Conservation (phyloP, 78 protist species). For the Paulinella micropora region DNA sequence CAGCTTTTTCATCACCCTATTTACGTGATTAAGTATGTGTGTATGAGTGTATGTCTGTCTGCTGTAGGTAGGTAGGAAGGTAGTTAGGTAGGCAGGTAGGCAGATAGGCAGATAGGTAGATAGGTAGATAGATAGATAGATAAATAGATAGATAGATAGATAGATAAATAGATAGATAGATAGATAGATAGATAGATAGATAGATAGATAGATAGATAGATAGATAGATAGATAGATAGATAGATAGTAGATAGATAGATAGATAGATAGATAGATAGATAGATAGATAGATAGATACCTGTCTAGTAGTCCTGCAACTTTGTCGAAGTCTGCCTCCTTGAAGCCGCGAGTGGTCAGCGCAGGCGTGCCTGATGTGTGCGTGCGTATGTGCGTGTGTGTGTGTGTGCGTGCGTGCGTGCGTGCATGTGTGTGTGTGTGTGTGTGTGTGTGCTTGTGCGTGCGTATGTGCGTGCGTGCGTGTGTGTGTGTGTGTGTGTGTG, state of each 20-base stretch:
- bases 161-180: not conserved
- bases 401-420: not conserved
- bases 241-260: not conserved
- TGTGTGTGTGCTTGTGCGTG: not conserved
- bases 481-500: not conserved
- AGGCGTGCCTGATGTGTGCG: slow-evolving; percentile 53
- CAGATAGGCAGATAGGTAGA: no score
- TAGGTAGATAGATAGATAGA: not conserved
- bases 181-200: not conserved
- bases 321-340: slow-evolving; percentile 57
- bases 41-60: not conserved
- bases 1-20: not conserved
- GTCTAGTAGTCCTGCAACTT: slow-evolving; percentile 2
- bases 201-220: not conserved
- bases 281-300: not conserved
- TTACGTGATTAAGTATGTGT: not conserved
- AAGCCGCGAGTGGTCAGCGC: slow-evolving; percentile 91
- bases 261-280: not conserved
- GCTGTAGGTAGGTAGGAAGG: not conserved
- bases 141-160: not conserved
- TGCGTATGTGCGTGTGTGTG: not conserved
- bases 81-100: not conserved
- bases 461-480: not conserved
- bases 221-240: not conserved
- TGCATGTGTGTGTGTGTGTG: not conserved